Conservation (phyloP, 2,329 filamentous ascomycete genomes). For the Reticulascus tulasneorum region DNA sequence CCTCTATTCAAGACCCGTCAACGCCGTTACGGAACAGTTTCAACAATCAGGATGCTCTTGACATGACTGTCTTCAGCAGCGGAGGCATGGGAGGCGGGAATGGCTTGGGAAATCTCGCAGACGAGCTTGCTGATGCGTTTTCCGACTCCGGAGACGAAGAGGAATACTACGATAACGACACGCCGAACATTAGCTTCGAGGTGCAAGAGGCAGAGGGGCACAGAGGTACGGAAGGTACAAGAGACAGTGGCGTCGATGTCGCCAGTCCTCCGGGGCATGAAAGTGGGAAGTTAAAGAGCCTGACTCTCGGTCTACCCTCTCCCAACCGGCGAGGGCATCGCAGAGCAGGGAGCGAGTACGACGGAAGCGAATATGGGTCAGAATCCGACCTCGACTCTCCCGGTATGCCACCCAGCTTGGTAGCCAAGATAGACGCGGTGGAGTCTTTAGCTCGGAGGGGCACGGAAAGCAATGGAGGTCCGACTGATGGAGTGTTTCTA, state of each 20-base stretch:
- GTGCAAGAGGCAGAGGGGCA: constrained; percentile 20
- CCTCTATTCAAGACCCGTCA: constrained; percentile 45
- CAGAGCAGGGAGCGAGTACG: constrained; percentile 57
- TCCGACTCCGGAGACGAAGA: constrained; percentile 62
- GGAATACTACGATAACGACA: constrained; percentile 36
- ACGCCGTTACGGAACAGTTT: constrained; percentile 46
- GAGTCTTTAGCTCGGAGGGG: constrained; percentile 65
- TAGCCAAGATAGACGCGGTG: constrained; percentile 67
- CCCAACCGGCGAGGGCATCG: constrained; percentile 43
- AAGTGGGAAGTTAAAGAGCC: constrained; percentile 26
- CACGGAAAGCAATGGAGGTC: constrained; percentile 61
- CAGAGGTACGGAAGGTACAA: constrained; percentile 24
- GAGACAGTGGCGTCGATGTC: constrained; percentile 41
- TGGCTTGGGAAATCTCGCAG: constrained; percentile 72
- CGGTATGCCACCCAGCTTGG: constrained; percentile 63
- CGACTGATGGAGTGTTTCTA: constrained; percentile 62
- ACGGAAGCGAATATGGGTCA: constrained; percentile 71
- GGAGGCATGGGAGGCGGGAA: constrained; percentile 41
- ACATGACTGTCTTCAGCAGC: constrained; percentile 40
- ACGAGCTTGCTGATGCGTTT: constrained; percentile 73
- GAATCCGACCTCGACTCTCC: constrained; percentile 66
- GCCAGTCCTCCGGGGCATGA: constrained; percentile 15
- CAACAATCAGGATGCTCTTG: constrained; percentile 43
- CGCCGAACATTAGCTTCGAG: constrained; percentile 16
- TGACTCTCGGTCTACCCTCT: constrained; percentile 41